Conservation (phyloP, 441 rosid genomes). For the Pelargonium australe region DNA sequence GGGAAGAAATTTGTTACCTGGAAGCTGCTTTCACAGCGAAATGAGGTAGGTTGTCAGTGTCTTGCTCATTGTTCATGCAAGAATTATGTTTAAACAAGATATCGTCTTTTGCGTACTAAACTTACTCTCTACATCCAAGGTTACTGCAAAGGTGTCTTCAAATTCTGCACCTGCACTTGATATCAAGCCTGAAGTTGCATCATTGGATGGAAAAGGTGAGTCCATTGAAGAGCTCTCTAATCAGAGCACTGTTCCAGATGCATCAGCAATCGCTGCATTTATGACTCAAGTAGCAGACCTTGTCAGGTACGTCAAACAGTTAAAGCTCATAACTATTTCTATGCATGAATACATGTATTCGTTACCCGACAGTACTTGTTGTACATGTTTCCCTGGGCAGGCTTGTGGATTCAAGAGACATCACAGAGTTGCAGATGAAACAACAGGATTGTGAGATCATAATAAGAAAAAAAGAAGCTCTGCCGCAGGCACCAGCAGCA, state of each 20-base stretch:
- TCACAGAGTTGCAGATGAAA: conserved; percentile 74
- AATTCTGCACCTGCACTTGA: conserved; percentile 39
- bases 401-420: conserved; percentile 88
- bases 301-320: conserved; percentile 52
- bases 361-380: neutral
- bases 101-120: conserved; percentile 11
- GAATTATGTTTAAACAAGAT: conserved; percentile 3
- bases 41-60: conserved; percentile 41
- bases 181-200: conserved; percentile 26
- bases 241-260: conserved; percentile 34
- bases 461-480: conserved; percentile 82
- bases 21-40: conserved; percentile 45
- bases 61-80: neutral
- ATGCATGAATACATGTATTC: neutral
- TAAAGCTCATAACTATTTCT: neutral
- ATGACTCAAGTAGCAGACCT: conserved; percentile 85
- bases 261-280: conserved; percentile 49
- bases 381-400: conserved; percentile 31
- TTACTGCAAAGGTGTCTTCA: conserved; percentile 37
- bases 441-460: conserved; percentile 71
- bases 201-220: conserved; percentile 33
- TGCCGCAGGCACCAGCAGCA: conserved; percentile 47
- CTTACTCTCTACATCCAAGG: conserved; percentile 29
- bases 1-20: conserved; percentile 34
- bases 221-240: conserved; percentile 19